Conservation (phyloP, 208 protist species). For the Entamoeba histolytica region DNA sequence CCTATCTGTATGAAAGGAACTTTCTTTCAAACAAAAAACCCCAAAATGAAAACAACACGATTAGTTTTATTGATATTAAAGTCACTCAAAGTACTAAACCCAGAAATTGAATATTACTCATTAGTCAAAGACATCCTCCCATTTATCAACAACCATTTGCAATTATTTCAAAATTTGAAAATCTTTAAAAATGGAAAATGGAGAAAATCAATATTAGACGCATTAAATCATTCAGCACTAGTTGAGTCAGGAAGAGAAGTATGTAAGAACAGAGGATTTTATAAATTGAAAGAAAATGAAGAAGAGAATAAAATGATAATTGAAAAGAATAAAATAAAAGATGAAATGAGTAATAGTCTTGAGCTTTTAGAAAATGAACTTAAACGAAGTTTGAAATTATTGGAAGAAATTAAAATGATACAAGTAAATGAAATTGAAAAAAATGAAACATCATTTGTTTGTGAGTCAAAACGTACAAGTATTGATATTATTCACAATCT, state of each 20-base stretch:
- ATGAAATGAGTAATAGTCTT: neutral
- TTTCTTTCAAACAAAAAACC: neutral
- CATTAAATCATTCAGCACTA: neutral
- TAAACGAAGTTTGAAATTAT: neutral
- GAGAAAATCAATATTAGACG: neutral
- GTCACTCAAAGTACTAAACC: neutral
- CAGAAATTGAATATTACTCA: neutral
- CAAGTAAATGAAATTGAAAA: neutral
- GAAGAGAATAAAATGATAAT: neutral
- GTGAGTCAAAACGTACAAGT: neutral
- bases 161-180: neutral
- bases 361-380: neutral
- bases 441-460: neutral
- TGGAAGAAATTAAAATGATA: neutral
- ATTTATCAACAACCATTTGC: neutral
- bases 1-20: neutral
- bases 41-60: neutral
- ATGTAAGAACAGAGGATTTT: neutral
- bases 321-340: neutral
- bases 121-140: neutral
- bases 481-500: neutral
- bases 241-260: neutral
- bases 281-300: neutral
- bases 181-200: neutral
- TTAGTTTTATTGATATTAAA: neutral